Conservation (phyloP, 2,329 filamentous ascomycete species). For the Fusarium euwallaceae region DNA sequence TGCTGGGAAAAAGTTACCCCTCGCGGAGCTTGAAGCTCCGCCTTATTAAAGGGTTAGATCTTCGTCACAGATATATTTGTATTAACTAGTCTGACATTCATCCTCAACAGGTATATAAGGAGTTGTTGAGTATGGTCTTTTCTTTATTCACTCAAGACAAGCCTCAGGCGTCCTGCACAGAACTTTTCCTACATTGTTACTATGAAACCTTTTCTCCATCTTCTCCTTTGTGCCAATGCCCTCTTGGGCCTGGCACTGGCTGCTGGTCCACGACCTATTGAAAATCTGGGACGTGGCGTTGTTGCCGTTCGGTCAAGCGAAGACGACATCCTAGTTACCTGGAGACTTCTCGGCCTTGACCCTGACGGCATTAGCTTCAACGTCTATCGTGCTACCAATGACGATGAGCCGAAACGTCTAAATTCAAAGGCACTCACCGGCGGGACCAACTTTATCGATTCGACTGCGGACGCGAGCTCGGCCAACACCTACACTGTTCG, state of each 20-base stretch:
- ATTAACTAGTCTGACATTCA: neutral
- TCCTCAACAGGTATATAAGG: neutral
- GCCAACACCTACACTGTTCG: constrained; percentile 37
- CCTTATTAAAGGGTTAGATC: neutral
- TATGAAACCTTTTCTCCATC: neutral
- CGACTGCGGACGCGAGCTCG: constrained; percentile 13
- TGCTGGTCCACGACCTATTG: constrained; percentile 16
- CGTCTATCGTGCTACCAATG: constrained; percentile 25
- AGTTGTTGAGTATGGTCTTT: neutral
- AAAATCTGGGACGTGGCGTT: constrained; percentile 37
- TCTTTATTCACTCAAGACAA: neutral
- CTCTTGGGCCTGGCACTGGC: neutral
- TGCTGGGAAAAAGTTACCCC: neutral
- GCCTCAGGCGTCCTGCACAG: neutral
- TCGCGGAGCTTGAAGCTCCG: neutral
- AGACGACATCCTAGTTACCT: constrained; percentile 27
- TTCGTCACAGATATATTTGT: neutral
- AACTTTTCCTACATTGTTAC: neutral
- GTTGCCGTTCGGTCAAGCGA: constrained; percentile 39
- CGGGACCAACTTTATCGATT: constrained; percentile 40
- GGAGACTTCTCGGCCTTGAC: constrained; percentile 42
- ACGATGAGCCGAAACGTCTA: constrained; percentile 13
- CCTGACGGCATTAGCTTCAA: constrained; percentile 39
- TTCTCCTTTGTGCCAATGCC: neutral
- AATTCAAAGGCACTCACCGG: constrained; percentile 29